Evolutionary conservation across 768 basidiomycete species (phyloP).

Genomic region (Hebeloma cylindrosporum): DNA sequence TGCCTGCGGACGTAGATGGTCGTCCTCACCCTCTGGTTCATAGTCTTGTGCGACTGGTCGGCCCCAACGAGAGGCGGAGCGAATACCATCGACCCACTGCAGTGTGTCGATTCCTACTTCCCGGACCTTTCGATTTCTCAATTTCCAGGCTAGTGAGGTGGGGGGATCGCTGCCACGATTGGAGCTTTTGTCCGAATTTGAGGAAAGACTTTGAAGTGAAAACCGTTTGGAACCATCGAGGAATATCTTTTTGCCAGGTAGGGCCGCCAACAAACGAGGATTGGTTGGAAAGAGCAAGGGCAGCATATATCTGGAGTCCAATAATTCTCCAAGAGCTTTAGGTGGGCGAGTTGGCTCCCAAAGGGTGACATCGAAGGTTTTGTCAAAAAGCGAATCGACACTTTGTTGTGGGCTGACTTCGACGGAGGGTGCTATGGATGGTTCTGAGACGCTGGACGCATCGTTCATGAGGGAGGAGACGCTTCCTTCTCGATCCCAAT

Average conservation of each 20-base stretch:
- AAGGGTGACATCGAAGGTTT: conserved; percentile 53
- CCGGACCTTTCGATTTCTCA: conserved; percentile 57
- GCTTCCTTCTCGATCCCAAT: conserved; percentile 64
- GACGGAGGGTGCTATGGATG: conserved; percentile 35
- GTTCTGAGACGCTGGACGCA: conserved; percentile 30
- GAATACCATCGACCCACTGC: conserved; percentile 69
- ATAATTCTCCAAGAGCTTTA: conserved; percentile 82
- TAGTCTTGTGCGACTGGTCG: conserved; percentile 38
- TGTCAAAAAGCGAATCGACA: conserved; percentile 84
- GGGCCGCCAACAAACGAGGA: conserved; percentile 71
- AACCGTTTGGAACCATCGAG: conserved; percentile 29
- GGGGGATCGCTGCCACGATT: conserved; percentile 38
- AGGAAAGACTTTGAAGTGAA: conserved; percentile 19
- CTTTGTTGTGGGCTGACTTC: conserved; percentile 46
- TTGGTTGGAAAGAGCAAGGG: conserved; percentile 83
- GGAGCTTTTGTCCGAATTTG: conserved; percentile 23
- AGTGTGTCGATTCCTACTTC: conserved; percentile 59
- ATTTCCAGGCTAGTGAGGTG: conserved; percentile 57
- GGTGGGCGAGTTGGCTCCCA: conserved; percentile 83
- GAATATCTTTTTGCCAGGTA: conserved; percentile 48
- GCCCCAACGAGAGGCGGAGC: conserved; percentile 62
- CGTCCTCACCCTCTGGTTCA: conserved; percentile 44
- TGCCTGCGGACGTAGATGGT: conserved; percentile 15
- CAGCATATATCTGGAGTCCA: conserved; percentile 93
- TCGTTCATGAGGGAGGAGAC: conserved; percentile 50